Percentiles rank a stretch among this genome's conserved stretches.
These are phyloP conservation scores for Camelina laxa DNA, from an alignment of 345 rosid genomes.

Conservation along the genomic window DNA sequence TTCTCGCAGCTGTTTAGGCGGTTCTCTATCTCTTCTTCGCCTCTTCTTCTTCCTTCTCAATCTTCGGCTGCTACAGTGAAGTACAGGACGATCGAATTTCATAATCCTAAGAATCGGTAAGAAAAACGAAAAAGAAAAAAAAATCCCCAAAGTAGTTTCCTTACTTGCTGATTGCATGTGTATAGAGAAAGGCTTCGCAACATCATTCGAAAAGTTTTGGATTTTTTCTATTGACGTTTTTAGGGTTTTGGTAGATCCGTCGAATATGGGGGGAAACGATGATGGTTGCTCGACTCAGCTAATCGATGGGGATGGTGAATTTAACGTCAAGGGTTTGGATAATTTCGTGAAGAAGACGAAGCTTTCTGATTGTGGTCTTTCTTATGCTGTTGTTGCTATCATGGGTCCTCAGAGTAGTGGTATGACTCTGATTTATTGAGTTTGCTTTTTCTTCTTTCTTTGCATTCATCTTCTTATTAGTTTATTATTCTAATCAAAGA, in stretches of 20 bases:
- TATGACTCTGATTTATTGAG: too few species aligned
- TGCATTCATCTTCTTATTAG: too few species aligned
- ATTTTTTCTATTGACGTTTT: neutral
- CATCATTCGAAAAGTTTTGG: conserved; percentile 10
- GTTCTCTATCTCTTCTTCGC: conserved; percentile 1
- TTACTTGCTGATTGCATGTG: conserved; percentile 31
- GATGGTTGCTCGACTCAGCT: conserved; percentile 64
- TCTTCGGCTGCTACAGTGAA: conserved; percentile 27
- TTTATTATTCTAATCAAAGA: neutral
- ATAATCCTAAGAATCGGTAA: conserved; percentile 25
- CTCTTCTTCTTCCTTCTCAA: conserved; percentile 17
- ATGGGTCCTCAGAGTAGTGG: conserved; percentile 95
- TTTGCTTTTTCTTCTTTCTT: neutral
- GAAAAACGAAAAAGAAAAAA: neutral
- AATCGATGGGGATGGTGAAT: conserved; percentile 62
- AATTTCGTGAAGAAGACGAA: conserved; percentile 56
- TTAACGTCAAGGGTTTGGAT: conserved; percentile 66
- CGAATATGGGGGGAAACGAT: conserved; percentile 40
- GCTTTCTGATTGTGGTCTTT: conserved; percentile 67
- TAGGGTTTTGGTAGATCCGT: neutral
- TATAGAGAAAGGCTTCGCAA: neutral
- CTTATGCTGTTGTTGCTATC: conserved; percentile 82
- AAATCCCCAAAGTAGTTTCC: conserved; percentile 1
- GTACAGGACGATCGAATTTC: neutral
- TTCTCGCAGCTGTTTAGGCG: conserved; percentile 37